Evolutionary conservation across 169 alveolate genomes (phyloP), one percentile per base, ranked within the genome.

Genomic region (Plasmodium yoelii): DNA sequence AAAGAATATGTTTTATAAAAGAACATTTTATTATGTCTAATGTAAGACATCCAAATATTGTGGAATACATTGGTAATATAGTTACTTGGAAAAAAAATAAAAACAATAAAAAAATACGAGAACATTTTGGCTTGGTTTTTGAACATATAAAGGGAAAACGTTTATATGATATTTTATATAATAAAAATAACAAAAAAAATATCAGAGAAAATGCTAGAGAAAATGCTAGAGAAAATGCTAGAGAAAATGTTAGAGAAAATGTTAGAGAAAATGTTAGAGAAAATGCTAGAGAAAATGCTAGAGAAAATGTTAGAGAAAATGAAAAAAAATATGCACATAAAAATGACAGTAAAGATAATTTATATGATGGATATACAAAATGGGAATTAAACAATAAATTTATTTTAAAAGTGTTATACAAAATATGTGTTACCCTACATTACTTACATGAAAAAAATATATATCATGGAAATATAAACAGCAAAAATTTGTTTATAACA

Each of bases 1-100:
- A 22, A 15, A 75, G 67, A 75, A 75, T 55, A 28, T 63, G n/a
- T 19, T 75, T 63, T 24, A 28, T 75, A 55, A 60, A 49, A 18
- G 88, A 75, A 55, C 57, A 63, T 51, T 75, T 75, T 10, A 42
- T 75, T 34, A 22, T 75, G 1, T 75, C 88, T n/a, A 75, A 75
- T 75, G 47, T 75, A 44, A 75, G 88, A 26, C 88, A 75, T 57
- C 77, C 88, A 15, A 75, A 47, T 63, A 55, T 75, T 15, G 47
- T 75, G 28, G 49, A 75, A 63, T 75, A 65, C 19, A 39, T 75
- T 63, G 88, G 88, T 15, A 75, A 42, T 39, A 67, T 75, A 7
- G 47, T 46, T 8, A 63, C 26, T 51, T 26, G 44, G 55, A 63
- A 63, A n/a, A 75, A 63, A 26, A 34, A 34, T 34, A 34, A 34